Percentiles rank a stretch among this genome's conserved stretches.
These are phyloP conservation scores for Aspergillus campestris DNA, from an alignment of 495 filamentous ascomycete species.

Conservation along the genomic window DNA sequence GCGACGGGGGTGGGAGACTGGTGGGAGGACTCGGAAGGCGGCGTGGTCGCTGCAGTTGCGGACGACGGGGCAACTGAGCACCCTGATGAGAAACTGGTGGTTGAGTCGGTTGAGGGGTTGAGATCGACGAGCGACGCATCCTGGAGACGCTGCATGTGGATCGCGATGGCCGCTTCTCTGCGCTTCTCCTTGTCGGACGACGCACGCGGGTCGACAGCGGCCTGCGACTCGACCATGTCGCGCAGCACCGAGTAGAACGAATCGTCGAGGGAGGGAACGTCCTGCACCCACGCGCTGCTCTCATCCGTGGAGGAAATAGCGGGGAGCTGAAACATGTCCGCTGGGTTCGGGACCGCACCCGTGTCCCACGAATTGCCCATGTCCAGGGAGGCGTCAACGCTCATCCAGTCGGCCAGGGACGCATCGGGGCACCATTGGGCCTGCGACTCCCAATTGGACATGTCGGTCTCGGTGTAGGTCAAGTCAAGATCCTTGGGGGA, in stretches of 20 bases:
- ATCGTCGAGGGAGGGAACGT: constrained; percentile 8
- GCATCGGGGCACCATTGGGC: constrained; percentile 14
- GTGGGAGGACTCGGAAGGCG: constrained; percentile 12
- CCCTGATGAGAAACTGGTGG: constrained; percentile 20
- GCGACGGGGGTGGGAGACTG: constrained; percentile 12
- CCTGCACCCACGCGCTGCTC: constrained; percentile 8
- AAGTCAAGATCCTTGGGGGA: constrained; percentile 27
- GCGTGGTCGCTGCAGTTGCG: constrained; percentile 11
- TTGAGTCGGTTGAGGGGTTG: constrained; percentile 25
- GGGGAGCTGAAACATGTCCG: constrained; percentile 13
- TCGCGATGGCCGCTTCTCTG: constrained; percentile 34
- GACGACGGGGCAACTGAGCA: neutral
- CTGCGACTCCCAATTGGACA: constrained; percentile 14
- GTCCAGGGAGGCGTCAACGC: constrained; percentile 17
- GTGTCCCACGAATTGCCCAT: constrained; percentile 15
- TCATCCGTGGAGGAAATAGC: constrained; percentile 2
- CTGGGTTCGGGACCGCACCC: constrained; percentile 17
- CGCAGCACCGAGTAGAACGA: constrained; percentile 23
- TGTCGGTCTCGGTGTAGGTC: constrained; percentile 18
- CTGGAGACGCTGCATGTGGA: constrained; percentile 33
- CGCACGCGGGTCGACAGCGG: constrained; percentile 24
- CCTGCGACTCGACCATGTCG: constrained; percentile 34
- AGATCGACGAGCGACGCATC: constrained; percentile 22
- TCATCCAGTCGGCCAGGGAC: constrained; percentile 21
- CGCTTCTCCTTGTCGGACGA: constrained; percentile 38